Evolutionary conservation across 768 basidiomycete genomes (phyloP).

Genomic region (Mycena capillaripes): DNA sequence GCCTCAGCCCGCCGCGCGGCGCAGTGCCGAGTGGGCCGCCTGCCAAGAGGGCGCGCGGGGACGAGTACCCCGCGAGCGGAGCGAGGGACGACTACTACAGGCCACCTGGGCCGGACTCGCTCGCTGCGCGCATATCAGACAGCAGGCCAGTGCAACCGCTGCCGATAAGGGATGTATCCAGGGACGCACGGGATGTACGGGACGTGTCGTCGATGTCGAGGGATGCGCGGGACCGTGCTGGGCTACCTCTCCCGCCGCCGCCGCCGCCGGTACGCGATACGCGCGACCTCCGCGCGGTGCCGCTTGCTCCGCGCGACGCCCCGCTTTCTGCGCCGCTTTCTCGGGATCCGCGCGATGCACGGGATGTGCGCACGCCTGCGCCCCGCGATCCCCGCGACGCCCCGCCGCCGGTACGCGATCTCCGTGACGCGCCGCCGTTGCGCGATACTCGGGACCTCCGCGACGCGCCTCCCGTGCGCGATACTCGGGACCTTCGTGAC

Average conservation of each 20-base stretch:
- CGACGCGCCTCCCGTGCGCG: conserved; percentile 2
- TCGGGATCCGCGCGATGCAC: conserved; percentile 3
- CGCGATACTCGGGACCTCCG: conserved; percentile 6
- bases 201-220: not conserved
- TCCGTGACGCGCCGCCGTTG: conserved; percentile 6
- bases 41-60: conserved; percentile 25
- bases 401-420: not conserved
- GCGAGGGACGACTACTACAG: conserved; percentile 22
- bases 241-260: not conserved
- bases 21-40: conserved; percentile 17
- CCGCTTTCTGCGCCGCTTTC: conserved; percentile 15
- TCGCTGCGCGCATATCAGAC: conserved; percentile 11
- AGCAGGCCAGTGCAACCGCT: not conserved
- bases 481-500: conserved; percentile 10
- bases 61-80: conserved; percentile 21
- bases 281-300: not conserved
- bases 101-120: not conserved
- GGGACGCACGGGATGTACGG: conserved; percentile 5
- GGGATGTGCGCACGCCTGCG: conserved; percentile 25
- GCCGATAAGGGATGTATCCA: not conserved
- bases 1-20: conserved; percentile 31
- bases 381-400: conserved; percentile 9
- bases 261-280: conserved; percentile 13
- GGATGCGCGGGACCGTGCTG: conserved; percentile 12
- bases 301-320: conserved; percentile 9